Percentiles rank a stretch among this genome's conserved stretches.
Evolutionary conservation across 495 filamentous ascomycete genomes (phyloP).

Genomic region (Neurospora sublineolata): DNA sequence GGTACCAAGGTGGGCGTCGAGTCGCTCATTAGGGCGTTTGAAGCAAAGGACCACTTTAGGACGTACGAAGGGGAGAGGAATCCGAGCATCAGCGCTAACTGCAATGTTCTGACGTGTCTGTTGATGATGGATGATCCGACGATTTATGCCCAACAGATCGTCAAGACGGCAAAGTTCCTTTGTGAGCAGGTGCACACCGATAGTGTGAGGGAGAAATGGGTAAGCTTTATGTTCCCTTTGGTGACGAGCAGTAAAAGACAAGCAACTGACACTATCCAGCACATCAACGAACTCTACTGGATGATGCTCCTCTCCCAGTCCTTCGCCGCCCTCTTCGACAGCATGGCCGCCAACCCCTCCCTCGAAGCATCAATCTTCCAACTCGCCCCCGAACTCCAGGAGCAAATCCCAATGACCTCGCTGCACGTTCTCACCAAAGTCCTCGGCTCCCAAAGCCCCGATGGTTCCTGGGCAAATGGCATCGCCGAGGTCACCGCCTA

Average conservation of each 20-base stretch:
- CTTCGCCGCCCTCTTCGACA: neutral
- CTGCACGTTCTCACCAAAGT: neutral
- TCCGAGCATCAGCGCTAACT: neutral
- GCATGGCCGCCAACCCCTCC: neutral
- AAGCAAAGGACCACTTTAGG: neutral
- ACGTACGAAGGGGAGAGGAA: neutral
- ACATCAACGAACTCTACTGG: neutral
- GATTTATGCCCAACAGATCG: neutral
- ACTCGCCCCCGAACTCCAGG: neutral
- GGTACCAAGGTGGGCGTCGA: neutral
- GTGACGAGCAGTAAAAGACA: too few relatives aligned
- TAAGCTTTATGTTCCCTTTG: too few relatives aligned
- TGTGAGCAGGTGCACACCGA: neutral
- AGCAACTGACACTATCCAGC: neutral
- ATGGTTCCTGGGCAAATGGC: neutral
- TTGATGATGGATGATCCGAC: neutral
- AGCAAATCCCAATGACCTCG: neutral
- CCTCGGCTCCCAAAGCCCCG: neutral
- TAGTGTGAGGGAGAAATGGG: neutral
- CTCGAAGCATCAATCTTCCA: neutral
- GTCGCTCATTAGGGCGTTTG: neutral
- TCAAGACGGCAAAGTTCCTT: neutral
- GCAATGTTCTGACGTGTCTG: neutral
- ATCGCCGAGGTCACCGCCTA: neutral
- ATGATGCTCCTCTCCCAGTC: neutral